A percentile compares a stretch with the other conserved stretches of the same genome.
Evolutionary conservation across 148 eudicot genomes (phyloP).

Genomic region (Linanthus parryae): DNA sequence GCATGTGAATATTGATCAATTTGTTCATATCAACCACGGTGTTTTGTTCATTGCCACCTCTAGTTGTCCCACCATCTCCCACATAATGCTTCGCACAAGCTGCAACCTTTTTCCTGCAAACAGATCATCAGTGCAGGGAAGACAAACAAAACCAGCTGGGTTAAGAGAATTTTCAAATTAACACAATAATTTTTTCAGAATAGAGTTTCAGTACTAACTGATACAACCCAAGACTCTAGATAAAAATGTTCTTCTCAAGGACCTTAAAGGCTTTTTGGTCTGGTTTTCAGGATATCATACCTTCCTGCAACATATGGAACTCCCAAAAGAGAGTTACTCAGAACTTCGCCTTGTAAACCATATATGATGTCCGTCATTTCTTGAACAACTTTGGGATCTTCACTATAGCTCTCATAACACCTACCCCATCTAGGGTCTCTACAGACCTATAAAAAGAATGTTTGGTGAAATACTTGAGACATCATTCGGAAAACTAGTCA

Average conservation of each 20-base stretch:
- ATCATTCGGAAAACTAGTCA: too few relatives aligned
- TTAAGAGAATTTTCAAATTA: neutral
- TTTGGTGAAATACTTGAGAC: conserved; percentile 9
- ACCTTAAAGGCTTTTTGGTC: too few relatives aligned
- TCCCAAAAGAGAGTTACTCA: conserved; percentile 41
- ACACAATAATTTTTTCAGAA: too few relatives aligned
- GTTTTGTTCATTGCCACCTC: conserved; percentile 65
- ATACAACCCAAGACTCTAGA: too few relatives aligned
- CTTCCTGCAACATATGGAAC: conserved; percentile 65
- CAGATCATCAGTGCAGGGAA: conserved; percentile 1
- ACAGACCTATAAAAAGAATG: conserved; percentile 52
- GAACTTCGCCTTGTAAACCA: conserved; percentile 70
- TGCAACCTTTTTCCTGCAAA: conserved; percentile 66
- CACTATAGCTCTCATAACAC: conserved; percentile 85
- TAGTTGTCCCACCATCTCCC: conserved; percentile 88
- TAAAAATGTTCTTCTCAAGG: too few relatives aligned
- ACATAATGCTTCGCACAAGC: conserved; percentile 90
- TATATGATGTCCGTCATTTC: conserved; percentile 67
- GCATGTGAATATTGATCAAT: conserved; percentile 78
- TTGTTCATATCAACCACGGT: conserved; percentile 48
- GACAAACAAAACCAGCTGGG: neutral
- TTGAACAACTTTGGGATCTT: conserved; percentile 65
- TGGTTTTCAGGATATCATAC: conserved; percentile 45
- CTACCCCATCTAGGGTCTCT: conserved; percentile 94
- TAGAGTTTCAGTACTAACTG: too few relatives aligned